Evolutionary conservation across 495 filamentous ascomycete genomes (phyloP).

Genomic region (Apiosordaria backusii): DNA sequence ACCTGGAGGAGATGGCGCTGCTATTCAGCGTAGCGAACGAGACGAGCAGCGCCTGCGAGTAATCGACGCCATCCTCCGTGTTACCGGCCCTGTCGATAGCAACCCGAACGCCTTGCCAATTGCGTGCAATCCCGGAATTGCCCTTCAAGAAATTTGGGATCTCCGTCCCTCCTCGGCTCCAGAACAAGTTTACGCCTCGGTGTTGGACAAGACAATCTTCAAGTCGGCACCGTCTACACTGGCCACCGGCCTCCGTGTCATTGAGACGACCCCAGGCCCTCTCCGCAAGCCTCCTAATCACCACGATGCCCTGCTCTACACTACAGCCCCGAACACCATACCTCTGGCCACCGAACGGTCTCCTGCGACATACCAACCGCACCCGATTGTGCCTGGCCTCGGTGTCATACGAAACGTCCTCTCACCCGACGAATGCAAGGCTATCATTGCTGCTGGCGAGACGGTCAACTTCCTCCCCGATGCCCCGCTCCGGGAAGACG

Average conservation of each 20-base stretch:
- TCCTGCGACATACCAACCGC: slow-evolving; percentile 31
- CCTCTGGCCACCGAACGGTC: slow-evolving; percentile 28
- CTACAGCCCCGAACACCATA: slow-evolving; percentile 36
- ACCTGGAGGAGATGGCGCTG: not conserved
- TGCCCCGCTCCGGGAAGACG: slow-evolving; percentile 43
- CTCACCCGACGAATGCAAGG: slow-evolving; percentile 38
- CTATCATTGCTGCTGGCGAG: slow-evolving; percentile 47
- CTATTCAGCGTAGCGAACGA: slow-evolving; percentile 14
- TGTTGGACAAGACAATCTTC: slow-evolving; percentile 36
- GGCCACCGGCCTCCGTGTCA: slow-evolving; percentile 31
- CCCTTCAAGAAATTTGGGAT: slow-evolving; percentile 37
- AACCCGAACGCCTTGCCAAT: slow-evolving; percentile 15
- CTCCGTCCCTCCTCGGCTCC: slow-evolving; percentile 18
- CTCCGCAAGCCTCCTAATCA: slow-evolving; percentile 47
- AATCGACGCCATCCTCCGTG: slow-evolving; percentile 42
- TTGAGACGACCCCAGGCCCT: slow-evolving; percentile 43
- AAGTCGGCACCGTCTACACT: slow-evolving; percentile 16
- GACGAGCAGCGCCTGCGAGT: slow-evolving; percentile 36
- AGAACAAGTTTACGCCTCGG: slow-evolving; percentile 34
- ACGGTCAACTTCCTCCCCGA: slow-evolving; percentile 45
- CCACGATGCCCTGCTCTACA: slow-evolving; percentile 44
- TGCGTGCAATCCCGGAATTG: slow-evolving; percentile 26
- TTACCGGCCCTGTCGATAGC: slow-evolving; percentile 39
- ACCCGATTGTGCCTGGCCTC: slow-evolving; percentile 42
- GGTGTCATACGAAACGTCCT: slow-evolving; percentile 40